Evolutionary conservation across 2,329 filamentous ascomycete genomes (phyloP), one percentile per base, ranked within the genome.

Genomic region (Xylariaceae sp.): DNA sequence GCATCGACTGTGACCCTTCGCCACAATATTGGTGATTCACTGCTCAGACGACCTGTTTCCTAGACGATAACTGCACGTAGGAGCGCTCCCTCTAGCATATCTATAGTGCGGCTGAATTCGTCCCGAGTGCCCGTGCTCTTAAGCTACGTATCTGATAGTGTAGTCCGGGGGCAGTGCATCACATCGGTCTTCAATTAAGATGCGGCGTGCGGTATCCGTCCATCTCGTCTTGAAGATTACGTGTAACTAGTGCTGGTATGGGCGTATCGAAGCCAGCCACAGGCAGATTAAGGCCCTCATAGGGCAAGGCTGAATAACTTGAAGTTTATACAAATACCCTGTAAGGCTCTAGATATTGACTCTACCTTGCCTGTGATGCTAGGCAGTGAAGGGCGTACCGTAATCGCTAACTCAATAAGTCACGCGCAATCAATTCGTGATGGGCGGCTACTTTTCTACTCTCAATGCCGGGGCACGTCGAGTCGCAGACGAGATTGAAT

Each of bases 401-500:
- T 30, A 18, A 29, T 26, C 24, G 18, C 27, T 11, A 30, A 33
- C 11, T 18, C n/a, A 20, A 21, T 33, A 29, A 30, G 9, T 39
- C 21, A 21, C 20, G n/a, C 7, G n/a, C n/a, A 15, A 11, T 13
- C 13, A n/a, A 30, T 35, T 26, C 15, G 16, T 21, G 2, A 64
- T 65, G 60, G 58, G 56, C 2, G 52, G 54, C 21, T 65, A 59
- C 20, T 65, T 63, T 30, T 55, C 55, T 13, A 55, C 52, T 40
- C 58, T 65, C 27, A 51, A 52, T 20, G 44, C 53, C 9, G 35
- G 45, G 7, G 46, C 48, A 10, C 54, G 55, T 9, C 50, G 53
- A 4, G 55, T 63, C 8, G 55, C 26, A 32, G 55, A 63, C 30
- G 61, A 59, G 41, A 64, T 65, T 32, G 45, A 59, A 53, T 65